These are phyloP conservation scores for Forsythia viridissima DNA, from an alignment of 257 asterid genomes.

Conservation along the genomic window DNA sequence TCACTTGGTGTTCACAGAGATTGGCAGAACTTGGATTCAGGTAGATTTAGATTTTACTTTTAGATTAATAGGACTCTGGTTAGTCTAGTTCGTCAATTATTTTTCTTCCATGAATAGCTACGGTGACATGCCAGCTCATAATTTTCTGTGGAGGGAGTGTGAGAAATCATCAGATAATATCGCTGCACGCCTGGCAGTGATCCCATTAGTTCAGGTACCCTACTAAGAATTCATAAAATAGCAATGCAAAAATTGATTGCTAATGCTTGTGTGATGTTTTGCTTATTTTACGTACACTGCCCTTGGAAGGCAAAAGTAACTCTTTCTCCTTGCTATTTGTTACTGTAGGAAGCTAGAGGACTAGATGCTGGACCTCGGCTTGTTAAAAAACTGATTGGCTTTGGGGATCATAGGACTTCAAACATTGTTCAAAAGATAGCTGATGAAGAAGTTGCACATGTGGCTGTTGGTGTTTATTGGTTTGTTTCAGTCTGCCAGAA, in stretches of 20 bases:
- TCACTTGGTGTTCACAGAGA: conserved; percentile 94
- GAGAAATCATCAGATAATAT: conserved; percentile 79
- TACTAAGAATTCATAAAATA: neutral
- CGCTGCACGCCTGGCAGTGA: conserved; percentile 89
- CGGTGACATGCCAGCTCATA: conserved; percentile 97
- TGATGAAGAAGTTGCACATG: conserved; percentile 95
- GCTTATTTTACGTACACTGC: neutral
- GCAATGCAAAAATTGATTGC: neutral
- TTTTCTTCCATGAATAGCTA: conserved; percentile 45
- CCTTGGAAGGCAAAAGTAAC: neutral
- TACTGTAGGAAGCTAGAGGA: conserved; percentile 87
- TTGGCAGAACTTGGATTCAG: conserved; percentile 85
- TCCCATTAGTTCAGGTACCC: conserved; percentile 89
- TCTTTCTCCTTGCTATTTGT: neutral
- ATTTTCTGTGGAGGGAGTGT: conserved; percentile 91
- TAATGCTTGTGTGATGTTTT: neutral
- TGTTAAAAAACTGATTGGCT: conserved; percentile 73
- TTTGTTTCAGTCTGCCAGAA: conserved; percentile 77
- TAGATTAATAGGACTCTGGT: conserved; percentile 8
- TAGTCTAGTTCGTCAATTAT: conserved; percentile 23
- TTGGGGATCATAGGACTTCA: conserved; percentile 85
- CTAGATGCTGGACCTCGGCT: conserved; percentile 98
- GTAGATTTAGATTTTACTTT: conserved; percentile 35
- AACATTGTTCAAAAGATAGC: conserved; percentile 80
- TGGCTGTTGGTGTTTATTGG: conserved; percentile 92